A percentile compares a stretch with the other conserved stretches of the same genome.
These are phyloP conservation scores for Eimeria maxima DNA, from an alignment of 169 alveolate species.

Conservation along the genomic window DNA sequence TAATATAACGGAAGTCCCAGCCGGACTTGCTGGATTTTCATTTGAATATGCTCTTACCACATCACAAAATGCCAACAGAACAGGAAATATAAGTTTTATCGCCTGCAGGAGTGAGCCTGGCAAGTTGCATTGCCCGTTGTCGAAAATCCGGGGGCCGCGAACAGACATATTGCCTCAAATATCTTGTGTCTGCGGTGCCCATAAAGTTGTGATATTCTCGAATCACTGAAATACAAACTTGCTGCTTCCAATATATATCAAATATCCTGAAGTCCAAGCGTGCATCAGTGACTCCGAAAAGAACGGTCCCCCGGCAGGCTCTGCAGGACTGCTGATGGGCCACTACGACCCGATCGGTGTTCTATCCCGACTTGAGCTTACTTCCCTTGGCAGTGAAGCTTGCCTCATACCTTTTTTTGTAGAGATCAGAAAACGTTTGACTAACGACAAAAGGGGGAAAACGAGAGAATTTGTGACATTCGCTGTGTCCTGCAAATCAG, in stretches of 20 bases:
- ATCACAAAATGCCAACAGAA: neutral
- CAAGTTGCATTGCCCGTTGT: neutral
- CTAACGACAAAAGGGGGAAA: neutral
- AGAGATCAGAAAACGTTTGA: neutral
- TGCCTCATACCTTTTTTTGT: neutral
- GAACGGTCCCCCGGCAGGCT: neutral
- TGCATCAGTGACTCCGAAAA: neutral
- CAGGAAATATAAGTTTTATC: neutral
- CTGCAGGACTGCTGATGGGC: neutral
- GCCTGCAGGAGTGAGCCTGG: neutral
- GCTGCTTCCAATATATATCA: neutral
- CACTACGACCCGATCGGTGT: neutral
- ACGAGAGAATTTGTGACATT: neutral
- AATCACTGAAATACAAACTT: neutral
- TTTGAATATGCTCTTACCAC: neutral
- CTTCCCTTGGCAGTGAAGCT: neutral
- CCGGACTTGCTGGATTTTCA: neutral
- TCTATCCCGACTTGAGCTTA: neutral
- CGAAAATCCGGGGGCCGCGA: constrained; percentile 5
- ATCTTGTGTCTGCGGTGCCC: neutral
- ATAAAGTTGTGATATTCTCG: neutral
- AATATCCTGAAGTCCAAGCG: neutral
- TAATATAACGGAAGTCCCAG: neutral
- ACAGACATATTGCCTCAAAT: neutral
- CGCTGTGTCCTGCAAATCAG: too few species aligned